Evolutionary conservation across 768 basidiomycete species (phyloP).

Genomic region (Auricularia cornea): DNA sequence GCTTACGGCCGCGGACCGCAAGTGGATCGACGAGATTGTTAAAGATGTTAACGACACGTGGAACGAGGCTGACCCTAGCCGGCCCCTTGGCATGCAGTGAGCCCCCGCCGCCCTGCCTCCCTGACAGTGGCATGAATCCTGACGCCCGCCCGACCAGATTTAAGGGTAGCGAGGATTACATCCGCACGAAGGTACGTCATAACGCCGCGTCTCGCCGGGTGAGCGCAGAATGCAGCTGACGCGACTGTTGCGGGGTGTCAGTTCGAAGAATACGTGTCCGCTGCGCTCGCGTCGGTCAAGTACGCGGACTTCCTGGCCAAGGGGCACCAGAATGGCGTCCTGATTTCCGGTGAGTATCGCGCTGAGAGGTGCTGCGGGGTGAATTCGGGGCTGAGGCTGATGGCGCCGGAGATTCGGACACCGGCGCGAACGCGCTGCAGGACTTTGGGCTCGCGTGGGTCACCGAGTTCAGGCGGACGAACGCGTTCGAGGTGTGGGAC

Average conservation of each 20-base stretch:
- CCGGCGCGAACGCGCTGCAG: conserved; percentile 44
- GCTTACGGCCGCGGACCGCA: conserved; percentile 86
- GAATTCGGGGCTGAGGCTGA: conserved; percentile 22
- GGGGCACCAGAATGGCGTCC: conserved; percentile 50
- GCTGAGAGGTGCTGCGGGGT: conserved; percentile 22
- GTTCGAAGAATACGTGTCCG: conserved; percentile 93
- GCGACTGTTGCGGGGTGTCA: too few relatives aligned
- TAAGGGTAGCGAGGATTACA: conserved; percentile 92
- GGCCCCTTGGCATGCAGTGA: conserved; percentile 55
- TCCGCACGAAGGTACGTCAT: conserved; percentile 57
- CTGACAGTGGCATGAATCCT: too few relatives aligned
- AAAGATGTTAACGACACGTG: conserved; percentile 78
- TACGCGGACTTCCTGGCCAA: conserved; percentile 80
- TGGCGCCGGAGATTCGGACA: background rate
- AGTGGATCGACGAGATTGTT: conserved; percentile 96
- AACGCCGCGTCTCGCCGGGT: too few relatives aligned
- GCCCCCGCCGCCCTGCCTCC: conserved; percentile 27
- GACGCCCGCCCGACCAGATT: too few relatives aligned
- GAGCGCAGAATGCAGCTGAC: too few relatives aligned
- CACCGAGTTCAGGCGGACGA: conserved; percentile 76
- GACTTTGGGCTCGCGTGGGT: conserved; percentile 90
- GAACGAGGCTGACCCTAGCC: conserved; percentile 54
- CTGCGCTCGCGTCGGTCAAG: conserved; percentile 80
- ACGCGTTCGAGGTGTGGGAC: conserved; percentile 88
- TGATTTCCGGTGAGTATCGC: conserved; percentile 51